These are phyloP conservation scores for Guadua angustifolia DNA, from an alignment of 176 grass and related monocot genomes.

Conservation along the genomic window DNA sequence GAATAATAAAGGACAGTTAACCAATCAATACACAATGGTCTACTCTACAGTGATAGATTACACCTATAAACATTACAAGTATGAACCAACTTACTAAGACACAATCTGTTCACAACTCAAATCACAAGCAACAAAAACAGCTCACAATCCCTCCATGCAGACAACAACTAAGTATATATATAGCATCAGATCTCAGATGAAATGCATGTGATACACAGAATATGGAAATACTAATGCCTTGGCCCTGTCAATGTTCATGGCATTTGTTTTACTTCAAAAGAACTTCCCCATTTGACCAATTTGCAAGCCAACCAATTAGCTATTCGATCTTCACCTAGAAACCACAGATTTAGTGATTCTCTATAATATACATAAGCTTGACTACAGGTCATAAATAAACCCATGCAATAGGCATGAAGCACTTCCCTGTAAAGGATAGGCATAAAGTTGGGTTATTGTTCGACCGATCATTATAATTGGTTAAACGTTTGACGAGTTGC, in stretches of 20 bases:
- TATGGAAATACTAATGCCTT: neutral
- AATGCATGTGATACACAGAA: conserved; percentile 1
- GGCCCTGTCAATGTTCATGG: neutral
- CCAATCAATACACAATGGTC: neutral
- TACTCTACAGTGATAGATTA: neutral
- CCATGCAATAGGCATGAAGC: neutral
- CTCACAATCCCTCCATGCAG: neutral
- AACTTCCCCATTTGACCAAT: neutral
- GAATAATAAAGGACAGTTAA: neutral
- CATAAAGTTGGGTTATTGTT: neutral
- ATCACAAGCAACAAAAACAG: neutral
- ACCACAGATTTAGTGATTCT: neutral
- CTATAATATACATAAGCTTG: no score
- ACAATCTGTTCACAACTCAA: neutral
- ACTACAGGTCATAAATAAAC: neutral
- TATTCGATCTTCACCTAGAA: neutral
- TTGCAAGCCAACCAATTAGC: neutral
- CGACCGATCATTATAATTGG: neutral
- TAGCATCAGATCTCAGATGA: neutral
- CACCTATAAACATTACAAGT: neutral
- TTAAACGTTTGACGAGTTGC: neutral
- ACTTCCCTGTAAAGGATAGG: neutral
- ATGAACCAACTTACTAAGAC: neutral
- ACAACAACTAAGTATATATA: neutral
- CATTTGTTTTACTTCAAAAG: neutral